Evolutionary conservation across 768 basidiomycete genomes (phyloP), one percentile per base, ranked within the genome.

Genomic region (Leccinum arenicola): DNA sequence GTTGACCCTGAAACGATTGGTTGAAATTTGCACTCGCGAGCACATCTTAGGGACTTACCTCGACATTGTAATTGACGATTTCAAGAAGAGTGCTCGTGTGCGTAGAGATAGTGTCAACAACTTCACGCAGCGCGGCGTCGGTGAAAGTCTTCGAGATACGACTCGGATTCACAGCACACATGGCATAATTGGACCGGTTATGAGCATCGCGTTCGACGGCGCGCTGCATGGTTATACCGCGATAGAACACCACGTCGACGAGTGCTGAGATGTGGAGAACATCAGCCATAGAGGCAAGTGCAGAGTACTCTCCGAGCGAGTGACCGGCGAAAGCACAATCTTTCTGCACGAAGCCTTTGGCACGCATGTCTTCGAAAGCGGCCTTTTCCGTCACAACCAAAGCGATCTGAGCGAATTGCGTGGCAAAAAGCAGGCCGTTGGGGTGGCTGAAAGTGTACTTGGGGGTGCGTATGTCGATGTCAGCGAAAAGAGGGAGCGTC

Each of bases 221-320:
- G 23, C 97, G 93, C 70, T 98, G 97, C 97, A 98, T 99, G 36
- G 97, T 99, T 70, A 99, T 95, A 66, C 97, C 97, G 73, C 97
- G 93, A 75, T 98, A 99, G 83, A 99, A 99, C 27, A 99, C 96
- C 68, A 99, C 93, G 65, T 99, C 97, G 68, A 95, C 93, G 51
- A 98, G 86, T 2, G 93, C 86, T 19, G 96, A 93, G 66, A 98
- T 93, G 50, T 93, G 91, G 36, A 98, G 85, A 55, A 98, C 93
- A 73, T 96, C 95, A 25, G 96, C 96, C 66, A 99, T 97, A 9
- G 96, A 96, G 2, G 97, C 97, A 4, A 99, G 83, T 3, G 97
- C 96, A 45, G 97, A 98, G 74, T 98, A 99, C 76, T 99, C 97
- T 67, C 97, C 97, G 25, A 99, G 83, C 7, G 96, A 98, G 78